Evolutionary conservation across 2,329 filamentous ascomycete species (phyloP).

Genomic region (Botryotinia convoluta): DNA sequence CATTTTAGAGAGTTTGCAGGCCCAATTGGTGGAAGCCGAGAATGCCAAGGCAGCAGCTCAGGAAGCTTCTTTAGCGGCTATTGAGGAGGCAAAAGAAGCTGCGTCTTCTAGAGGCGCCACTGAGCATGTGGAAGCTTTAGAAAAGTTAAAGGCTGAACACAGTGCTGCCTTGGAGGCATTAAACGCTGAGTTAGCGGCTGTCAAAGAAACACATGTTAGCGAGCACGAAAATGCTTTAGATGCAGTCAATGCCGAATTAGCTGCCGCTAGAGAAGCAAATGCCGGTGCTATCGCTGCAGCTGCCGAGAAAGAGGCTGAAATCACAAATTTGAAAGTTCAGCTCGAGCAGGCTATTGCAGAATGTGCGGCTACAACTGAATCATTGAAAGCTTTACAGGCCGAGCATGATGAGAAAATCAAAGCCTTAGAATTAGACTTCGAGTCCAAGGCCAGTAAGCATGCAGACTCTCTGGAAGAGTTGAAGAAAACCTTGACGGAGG

Average conservation of each 20-base stretch:
- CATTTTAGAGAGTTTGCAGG: conserved; percentile 32
- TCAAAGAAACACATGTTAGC: conserved; percentile 47
- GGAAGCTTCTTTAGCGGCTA: conserved; percentile 34
- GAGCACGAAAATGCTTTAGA: conserved; percentile 28
- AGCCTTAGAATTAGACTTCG: not conserved
- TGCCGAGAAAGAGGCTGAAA: conserved; percentile 38
- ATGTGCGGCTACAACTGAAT: conserved; percentile 32
- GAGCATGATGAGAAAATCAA: conserved; percentile 36
- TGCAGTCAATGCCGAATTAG: conserved; percentile 42
- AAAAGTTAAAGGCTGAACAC: conserved; percentile 41
- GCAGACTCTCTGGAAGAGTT: conserved; percentile 46
- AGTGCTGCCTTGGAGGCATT: conserved; percentile 30
- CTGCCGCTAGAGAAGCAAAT: conserved; percentile 49
- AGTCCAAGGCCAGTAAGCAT: conserved; percentile 18
- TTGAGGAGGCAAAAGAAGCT: conserved; percentile 35
- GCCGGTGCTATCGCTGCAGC: conserved; percentile 37
- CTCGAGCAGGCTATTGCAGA: conserved; percentile 43
- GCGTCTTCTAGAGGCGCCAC: conserved; percentile 31
- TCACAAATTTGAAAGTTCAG: conserved; percentile 39
- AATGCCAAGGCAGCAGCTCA: conserved; percentile 27
- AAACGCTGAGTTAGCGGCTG: conserved; percentile 45
- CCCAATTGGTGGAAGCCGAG: conserved; percentile 34
- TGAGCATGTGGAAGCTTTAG: conserved; percentile 44
- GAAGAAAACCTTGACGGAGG: conserved; percentile 47
- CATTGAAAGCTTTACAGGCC: conserved; percentile 31